Percentiles rank a stretch among this genome's conserved stretches.
Evolutionary conservation across 2,329 filamentous ascomycete genomes (phyloP).

Genomic region (Arthrobotrys sinensis): DNA sequence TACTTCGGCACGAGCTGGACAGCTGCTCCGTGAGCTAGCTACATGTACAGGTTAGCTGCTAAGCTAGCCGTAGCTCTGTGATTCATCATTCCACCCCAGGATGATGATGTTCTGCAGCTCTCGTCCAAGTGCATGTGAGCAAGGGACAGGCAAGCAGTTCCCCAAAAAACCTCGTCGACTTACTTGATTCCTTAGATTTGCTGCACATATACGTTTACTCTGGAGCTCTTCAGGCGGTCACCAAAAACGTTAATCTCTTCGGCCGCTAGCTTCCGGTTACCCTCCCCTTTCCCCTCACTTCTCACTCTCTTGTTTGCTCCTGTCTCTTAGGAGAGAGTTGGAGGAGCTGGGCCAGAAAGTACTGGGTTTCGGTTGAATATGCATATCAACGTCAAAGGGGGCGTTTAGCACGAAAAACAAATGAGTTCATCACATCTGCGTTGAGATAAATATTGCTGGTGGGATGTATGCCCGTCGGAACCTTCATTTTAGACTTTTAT

Average conservation of each 20-base stretch:
- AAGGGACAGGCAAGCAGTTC: conserved; percentile 45
- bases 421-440: conserved; percentile 23
- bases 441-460: background rate
- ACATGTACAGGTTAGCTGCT: background rate
- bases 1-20: conserved; percentile 6
- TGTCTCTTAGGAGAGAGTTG: conserved; percentile 2
- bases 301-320: background rate
- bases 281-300: conserved; percentile 16
- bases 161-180: conserved; percentile 34
- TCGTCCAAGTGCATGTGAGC: conserved; percentile 33
- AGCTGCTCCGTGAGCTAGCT: background rate
- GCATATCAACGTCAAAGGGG: conserved; percentile 27
- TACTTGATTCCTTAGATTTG: conserved; percentile 35
- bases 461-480: conserved; percentile 38
- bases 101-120: conserved; percentile 19
- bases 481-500: conserved; percentile 32
- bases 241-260: conserved; percentile 44
- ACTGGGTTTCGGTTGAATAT: conserved; percentile 14
- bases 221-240: conserved; percentile 55
- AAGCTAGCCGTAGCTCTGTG: conserved; percentile 11
- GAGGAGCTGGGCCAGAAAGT: background rate
- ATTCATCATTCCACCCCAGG: conserved; percentile 18
- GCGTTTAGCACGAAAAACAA: conserved; percentile 9
- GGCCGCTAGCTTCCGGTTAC: conserved; percentile 51
- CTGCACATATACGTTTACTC: conserved; percentile 4